These are phyloP conservation scores for Chaetomium olivaceum DNA, from an alignment of 2,329 filamentous ascomycete genomes.

Conservation along the genomic window DNA sequence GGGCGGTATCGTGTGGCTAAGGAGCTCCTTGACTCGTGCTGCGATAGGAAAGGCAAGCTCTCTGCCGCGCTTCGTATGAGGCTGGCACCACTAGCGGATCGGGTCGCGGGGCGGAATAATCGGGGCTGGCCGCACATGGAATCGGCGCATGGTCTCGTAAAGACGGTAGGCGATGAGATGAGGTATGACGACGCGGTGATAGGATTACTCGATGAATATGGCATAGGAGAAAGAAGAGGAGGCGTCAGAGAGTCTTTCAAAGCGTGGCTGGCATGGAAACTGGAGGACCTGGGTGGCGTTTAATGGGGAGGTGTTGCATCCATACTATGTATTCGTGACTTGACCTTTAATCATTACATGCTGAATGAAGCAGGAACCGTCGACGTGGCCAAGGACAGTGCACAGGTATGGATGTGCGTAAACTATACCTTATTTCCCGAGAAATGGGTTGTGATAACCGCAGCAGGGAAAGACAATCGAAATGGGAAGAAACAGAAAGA, in stretches of 20 bases:
- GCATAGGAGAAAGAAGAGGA: not conserved
- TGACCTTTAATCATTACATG: no score
- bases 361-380: no score
- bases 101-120: not conserved
- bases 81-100: not conserved
- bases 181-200: not conserved
- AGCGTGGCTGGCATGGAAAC: not conserved
- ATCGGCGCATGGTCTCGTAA: not conserved
- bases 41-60: not conserved
- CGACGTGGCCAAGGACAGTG: no score
- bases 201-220: not conserved
- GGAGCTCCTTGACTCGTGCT: not conserved
- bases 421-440: no score
- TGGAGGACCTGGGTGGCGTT: not conserved
- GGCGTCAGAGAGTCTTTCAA: not conserved
- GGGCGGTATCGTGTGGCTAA: not conserved
- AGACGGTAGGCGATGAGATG: not conserved
- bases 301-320: not conserved
- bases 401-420: no score
- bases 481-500: no score
- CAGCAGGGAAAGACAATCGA: no score
- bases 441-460: no score
- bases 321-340: no score
- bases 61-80: not conserved
- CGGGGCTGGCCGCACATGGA: not conserved